A percentile compares a stretch with the other conserved stretches of the same genome.
These are phyloP conservation scores for Marasmius fiardii DNA, from an alignment of 1,284 basidiomycete species.

Conservation along the genomic window DNA sequence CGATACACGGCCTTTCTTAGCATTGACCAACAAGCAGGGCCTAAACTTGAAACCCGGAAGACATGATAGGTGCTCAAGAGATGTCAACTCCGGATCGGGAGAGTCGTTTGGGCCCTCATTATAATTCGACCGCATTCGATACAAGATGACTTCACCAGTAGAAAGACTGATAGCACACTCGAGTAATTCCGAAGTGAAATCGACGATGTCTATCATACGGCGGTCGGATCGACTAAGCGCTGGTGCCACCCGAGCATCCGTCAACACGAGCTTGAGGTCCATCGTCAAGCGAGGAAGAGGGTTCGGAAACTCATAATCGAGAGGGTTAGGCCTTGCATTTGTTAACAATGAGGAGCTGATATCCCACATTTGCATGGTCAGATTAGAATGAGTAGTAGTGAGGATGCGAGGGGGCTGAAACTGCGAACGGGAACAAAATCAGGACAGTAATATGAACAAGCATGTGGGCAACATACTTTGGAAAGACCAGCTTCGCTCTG, in stretches of 20 bases:
- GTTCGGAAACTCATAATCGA: slow-evolving; percentile 59
- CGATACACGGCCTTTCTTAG: slow-evolving; percentile 45
- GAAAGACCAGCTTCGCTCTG: slow-evolving; percentile 42
- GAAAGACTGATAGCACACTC: slow-evolving; percentile 63
- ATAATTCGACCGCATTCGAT: slow-evolving; percentile 40
- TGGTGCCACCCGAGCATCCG: slow-evolving; percentile 37
- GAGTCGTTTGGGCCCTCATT: slow-evolving; percentile 25
- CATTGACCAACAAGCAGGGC: slow-evolving; percentile 60
- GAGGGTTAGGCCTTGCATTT: slow-evolving; percentile 36
- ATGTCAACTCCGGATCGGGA: slow-evolving; percentile 42
- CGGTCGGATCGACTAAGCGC: slow-evolving; percentile 30
- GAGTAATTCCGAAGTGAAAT: slow-evolving; percentile 62
- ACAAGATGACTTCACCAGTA: slow-evolving; percentile 68
- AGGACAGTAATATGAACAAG: neutral
- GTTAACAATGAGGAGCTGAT: slow-evolving; percentile 66
- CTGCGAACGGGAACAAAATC: slow-evolving; percentile 25
- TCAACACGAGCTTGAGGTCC: slow-evolving; percentile 47
- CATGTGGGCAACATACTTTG: slow-evolving; percentile 36
- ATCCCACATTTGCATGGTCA: slow-evolving; percentile 68
- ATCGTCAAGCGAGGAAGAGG: slow-evolving; percentile 63
- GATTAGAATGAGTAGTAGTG: slow-evolving; percentile 63
- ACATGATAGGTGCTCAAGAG: slow-evolving; percentile 42
- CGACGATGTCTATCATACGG: slow-evolving; percentile 46
- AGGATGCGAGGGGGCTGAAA: slow-evolving; percentile 67
- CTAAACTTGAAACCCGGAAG: slow-evolving; percentile 44